Conservation (phyloP, 352 stramenopile genomes). For the Aphanomyces cochlioides region DNA sequence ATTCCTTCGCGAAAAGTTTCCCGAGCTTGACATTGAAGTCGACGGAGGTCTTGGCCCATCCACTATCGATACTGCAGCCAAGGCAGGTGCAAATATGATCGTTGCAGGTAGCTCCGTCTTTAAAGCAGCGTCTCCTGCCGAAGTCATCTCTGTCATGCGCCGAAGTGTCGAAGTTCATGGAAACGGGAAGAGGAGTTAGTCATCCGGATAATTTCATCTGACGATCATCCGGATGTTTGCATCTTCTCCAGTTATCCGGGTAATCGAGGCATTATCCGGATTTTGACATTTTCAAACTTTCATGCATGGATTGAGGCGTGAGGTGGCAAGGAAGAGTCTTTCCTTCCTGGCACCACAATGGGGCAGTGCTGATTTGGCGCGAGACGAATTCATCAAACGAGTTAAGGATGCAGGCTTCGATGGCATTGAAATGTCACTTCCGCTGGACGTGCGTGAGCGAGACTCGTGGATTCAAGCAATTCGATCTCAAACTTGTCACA, state of each 20-base stretch:
- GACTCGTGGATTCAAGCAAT: constrained; percentile 11
- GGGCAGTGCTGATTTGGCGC: constrained; percentile 17
- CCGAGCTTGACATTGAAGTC: constrained; percentile 96
- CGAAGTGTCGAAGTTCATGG: constrained; percentile 76
- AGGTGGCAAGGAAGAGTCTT: not conserved
- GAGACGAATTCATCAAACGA: constrained; percentile 19
- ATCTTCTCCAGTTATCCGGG: no score
- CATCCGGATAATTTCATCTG: not conserved
- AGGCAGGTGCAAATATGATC: constrained; percentile 96
- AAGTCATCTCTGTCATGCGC: constrained; percentile 75
- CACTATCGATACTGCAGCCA: constrained; percentile 91
- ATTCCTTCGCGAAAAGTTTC: constrained; percentile 85
- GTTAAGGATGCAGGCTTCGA: constrained; percentile 23
- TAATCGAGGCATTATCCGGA: no score
- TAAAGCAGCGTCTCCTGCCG: constrained; percentile 59
- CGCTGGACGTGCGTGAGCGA: constrained; percentile 18
- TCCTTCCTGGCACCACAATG: constrained; percentile 26
- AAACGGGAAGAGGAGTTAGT: constrained; percentile 60
- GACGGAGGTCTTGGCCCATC: constrained; percentile 92
- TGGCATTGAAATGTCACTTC: constrained; percentile 29
- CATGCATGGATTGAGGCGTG: no score
- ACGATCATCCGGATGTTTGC: no score
- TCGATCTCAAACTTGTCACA: constrained; percentile 17
- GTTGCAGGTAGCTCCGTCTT: constrained; percentile 95
- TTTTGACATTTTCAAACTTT: no score